Percentiles rank a stretch among this genome's conserved stretches.
Evolutionary conservation across 345 rosid genomes (phyloP).

Genomic region (Camelina laxa): DNA sequence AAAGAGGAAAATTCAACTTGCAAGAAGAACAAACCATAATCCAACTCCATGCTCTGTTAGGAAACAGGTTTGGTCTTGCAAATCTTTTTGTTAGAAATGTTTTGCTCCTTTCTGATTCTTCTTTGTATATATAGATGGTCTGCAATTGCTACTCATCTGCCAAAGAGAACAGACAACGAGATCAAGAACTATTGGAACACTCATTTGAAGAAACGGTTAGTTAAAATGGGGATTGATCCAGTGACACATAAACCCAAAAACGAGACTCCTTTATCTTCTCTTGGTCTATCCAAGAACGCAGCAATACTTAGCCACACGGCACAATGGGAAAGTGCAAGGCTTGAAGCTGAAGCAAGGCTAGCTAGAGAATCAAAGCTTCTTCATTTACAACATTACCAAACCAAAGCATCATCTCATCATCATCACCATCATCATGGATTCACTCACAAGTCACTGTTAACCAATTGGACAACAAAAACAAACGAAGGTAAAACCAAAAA

Average conservation of each 20-base stretch:
- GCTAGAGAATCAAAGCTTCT: conserved; percentile 81
- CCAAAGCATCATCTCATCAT: conserved; percentile 35
- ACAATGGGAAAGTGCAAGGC: conserved; percentile 94
- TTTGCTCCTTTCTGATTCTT: conserved; percentile 24
- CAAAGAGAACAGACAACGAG: conserved; percentile 80
- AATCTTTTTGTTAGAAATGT: conserved; percentile 8
- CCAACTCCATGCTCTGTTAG: conserved; percentile 46
- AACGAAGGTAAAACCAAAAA: conserved; percentile 32
- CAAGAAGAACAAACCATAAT: conserved; percentile 47
- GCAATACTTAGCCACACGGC: conserved; percentile 89
- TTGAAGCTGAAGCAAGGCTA: conserved; percentile 87
- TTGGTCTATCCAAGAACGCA: conserved; percentile 65
- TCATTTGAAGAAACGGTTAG: conserved; percentile 66
- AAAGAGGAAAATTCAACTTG: conserved; percentile 46
- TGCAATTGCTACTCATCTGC: conserved; percentile 78
- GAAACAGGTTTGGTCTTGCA: conserved; percentile 31
- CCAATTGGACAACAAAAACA: conserved; percentile 35
- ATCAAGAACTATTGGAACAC: conserved; percentile 87
- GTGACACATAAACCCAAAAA: conserved; percentile 77
- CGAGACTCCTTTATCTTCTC: conserved; percentile 55
- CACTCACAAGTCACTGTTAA: conserved; percentile 30
- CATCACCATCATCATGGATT: conserved; percentile 33
- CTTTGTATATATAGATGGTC: conserved; percentile 61
- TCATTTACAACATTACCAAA: conserved; percentile 49
- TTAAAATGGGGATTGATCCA: conserved; percentile 84